Evolutionary conservation across 2,329 filamentous ascomycete species (phyloP).

Genomic region (Fusarium concolor): DNA sequence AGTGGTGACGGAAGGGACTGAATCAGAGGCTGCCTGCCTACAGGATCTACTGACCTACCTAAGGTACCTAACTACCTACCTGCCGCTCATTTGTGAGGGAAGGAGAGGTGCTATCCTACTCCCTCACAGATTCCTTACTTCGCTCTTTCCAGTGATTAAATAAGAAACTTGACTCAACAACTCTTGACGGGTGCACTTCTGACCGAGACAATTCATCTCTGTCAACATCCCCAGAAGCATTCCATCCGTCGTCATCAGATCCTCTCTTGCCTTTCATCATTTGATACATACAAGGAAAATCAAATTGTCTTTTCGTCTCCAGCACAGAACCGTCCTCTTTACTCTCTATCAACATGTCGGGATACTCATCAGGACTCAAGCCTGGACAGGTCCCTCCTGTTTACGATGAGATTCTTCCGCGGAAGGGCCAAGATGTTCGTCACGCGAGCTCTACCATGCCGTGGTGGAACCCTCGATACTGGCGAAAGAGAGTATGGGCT

Average conservation of each 20-base stretch:
- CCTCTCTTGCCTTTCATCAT: neutral
- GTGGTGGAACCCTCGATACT: slow-evolving; percentile 63
- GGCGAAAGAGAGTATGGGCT: slow-evolving; percentile 65
- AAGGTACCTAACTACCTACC: neutral
- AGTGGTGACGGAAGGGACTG: neutral
- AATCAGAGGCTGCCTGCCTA: neutral
- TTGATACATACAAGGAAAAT: neutral
- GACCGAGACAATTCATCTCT: slow-evolving; percentile 13
- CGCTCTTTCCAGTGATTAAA: slow-evolving; percentile 22
- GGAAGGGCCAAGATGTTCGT: slow-evolving; percentile 34
- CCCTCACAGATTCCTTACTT: slow-evolving; percentile 7
- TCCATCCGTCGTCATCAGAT: neutral
- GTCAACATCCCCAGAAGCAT: slow-evolving; percentile 1
- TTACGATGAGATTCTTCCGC: slow-evolving; percentile 48
- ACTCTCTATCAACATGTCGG: slow-evolving; percentile 18
- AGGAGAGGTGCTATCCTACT: slow-evolving; percentile 1
- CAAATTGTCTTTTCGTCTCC: neutral
- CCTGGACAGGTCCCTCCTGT: slow-evolving; percentile 42
- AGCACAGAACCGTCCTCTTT: neutral
- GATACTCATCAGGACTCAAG: slow-evolving; percentile 26
- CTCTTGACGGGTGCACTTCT: neutral
- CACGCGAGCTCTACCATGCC: slow-evolving; percentile 46
- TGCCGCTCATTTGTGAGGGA: neutral
- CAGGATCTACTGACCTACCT: too few species aligned
- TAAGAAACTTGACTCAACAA: slow-evolving; percentile 21